Evolutionary conservation across 352 stramenopile species (phyloP), one percentile per base, ranked within the genome.

Genomic region (Globisporangium okanoganense): DNA sequence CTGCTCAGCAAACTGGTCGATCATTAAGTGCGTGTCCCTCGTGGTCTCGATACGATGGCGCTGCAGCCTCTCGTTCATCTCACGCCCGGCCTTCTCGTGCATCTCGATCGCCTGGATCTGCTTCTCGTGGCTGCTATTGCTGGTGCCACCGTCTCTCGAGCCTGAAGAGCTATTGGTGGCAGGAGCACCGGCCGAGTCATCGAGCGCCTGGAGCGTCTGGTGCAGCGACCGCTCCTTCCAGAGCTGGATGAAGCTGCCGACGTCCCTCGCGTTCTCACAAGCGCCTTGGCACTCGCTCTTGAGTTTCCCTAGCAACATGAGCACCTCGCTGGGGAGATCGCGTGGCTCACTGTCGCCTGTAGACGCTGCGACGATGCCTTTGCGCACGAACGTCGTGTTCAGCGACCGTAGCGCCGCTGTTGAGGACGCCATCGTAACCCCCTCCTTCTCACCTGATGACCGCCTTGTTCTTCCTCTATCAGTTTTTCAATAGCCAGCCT

Each of bases 191-290:
- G 2, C 5, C 31, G 53, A 24, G 20, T 36, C 52, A 6, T 88
- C 79, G 6, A 88, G 62, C 13, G 66, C 58, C 48, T 84, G 66
- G 4, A 88, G 65, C 2, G 73, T 83, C 47, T 82, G 75, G 27
- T 87, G 69, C 24, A 88, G 49, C 12, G 79, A 85, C 16, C 79
- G 64, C 62, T 88, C 79, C 36, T 87, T 86, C 75, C 76, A 88
- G 2, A 84, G 65, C 65, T 88, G 79, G 13, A 87, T 64, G 20
- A 31, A 38, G 24, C 59, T 58, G 14, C 41, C 43, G n/a, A 73
- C 57, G 22, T 73, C 66, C 13, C 52, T 18, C 22, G 62, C 20
- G 8, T 76, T 64, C 50, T 65, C 40, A 1, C 57, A 61, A 12
- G 47, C 58, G 2, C n/a, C 22, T 1, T 55, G 47, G 18, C 66